Conservation (phyloP, 2,329 filamentous ascomycete genomes). For the Alternaria dauci region DNA sequence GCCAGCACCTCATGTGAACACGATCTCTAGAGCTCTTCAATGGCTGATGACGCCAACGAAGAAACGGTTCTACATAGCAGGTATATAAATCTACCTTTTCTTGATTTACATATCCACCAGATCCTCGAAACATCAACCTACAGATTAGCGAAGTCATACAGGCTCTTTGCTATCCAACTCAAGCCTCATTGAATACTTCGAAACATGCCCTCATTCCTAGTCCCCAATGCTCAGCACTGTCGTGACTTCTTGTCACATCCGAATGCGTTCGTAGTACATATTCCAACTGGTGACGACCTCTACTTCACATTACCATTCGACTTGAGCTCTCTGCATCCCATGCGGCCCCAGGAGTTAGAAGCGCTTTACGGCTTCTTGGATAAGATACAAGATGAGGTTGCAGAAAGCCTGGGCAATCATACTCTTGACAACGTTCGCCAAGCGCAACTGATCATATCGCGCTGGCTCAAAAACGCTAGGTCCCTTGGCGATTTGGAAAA, state of each 20-base stretch:
- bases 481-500: not conserved
- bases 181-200: not conserved
- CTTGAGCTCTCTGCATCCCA: not conserved
- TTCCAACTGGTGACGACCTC: not conserved
- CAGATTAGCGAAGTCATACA: not conserved
- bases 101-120: not conserved
- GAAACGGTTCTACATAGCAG: not conserved
- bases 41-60: not conserved
- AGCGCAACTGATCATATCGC: not conserved
- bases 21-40: not conserved
- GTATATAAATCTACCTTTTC: not conserved
- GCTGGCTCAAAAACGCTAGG: not conserved
- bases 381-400: not conserved
- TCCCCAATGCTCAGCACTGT: not conserved
- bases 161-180: not conserved
- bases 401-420: not conserved
- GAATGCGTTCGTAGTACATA: not conserved
- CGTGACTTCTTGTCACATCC: not conserved
- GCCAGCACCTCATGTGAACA: not conserved
- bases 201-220: constrained; percentile 2
- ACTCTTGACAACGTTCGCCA: not conserved
- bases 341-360: not conserved
- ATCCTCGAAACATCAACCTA: not conserved
- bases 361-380: not conserved
- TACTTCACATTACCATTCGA: constrained; percentile 11